These are phyloP conservation scores for Lentinula detonsa DNA, from an alignment of 768 basidiomycete genomes.

Conservation along the genomic window DNA sequence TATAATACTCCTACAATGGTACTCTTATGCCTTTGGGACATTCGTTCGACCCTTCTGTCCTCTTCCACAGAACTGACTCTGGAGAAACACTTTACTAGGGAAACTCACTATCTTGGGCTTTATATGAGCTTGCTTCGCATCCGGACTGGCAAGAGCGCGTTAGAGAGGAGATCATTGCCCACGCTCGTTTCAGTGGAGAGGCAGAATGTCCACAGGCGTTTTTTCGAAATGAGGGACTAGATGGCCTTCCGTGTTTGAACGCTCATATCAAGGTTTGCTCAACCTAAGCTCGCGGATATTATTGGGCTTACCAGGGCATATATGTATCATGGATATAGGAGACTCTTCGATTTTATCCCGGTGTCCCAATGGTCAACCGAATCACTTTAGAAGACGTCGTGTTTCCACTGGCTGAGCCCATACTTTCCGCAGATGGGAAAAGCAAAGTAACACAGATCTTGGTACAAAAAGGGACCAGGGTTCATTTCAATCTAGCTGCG, in stretches of 20 bases:
- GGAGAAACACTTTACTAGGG: background rate
- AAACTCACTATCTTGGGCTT: conserved; percentile 7
- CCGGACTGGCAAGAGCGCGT: conserved; percentile 6
- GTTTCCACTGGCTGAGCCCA: background rate
- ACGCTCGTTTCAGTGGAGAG: background rate
- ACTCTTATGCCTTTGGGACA: background rate
- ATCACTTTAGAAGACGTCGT: background rate
- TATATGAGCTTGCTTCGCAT: conserved; percentile 6
- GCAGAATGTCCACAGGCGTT: too few species aligned
- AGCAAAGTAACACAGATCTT: background rate
- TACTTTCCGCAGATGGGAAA: background rate
- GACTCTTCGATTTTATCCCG: conserved; percentile 9
- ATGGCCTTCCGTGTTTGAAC: conserved; percentile 9
- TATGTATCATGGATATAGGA: background rate
- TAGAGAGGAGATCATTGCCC: conserved; percentile 4
- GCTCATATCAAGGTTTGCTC: conserved; percentile 12
- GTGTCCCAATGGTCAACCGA: background rate
- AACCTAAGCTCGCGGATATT: background rate
- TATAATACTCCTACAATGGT: background rate
- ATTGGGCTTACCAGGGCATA: background rate
- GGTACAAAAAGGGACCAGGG: conserved; percentile 8
- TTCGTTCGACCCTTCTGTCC: background rate
- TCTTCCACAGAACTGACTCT: too few species aligned
- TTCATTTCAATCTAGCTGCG: background rate
- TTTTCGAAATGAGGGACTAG: background rate